A percentile compares a stretch with the other conserved stretches of the same genome.
Conservation (phyloP, 2,329 filamentous ascomycete species). For the Parastagonospora nodorum region DNA sequence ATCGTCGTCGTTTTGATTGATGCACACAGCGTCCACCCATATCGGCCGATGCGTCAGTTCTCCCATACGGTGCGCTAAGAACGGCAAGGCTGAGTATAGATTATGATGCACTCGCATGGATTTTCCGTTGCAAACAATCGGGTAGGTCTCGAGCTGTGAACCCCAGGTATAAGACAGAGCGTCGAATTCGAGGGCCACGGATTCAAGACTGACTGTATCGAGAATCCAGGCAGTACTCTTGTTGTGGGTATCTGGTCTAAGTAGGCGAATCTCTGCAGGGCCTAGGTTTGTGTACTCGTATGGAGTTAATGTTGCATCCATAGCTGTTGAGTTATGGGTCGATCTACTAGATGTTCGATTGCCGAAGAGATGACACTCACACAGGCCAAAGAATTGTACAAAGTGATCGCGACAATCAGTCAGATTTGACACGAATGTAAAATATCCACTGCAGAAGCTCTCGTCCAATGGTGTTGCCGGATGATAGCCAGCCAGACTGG, state of each 20-base stretch:
- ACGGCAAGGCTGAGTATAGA: slow-evolving; percentile 3
- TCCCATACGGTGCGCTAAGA: background rate
- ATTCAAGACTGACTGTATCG: background rate
- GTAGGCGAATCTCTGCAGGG: background rate
- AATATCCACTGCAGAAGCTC: no score
- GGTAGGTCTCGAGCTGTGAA: background rate
- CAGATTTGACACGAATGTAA: no score
- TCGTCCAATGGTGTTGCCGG: no score
- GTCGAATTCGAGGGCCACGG: background rate
- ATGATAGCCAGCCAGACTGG: no score
- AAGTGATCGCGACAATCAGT: no score
- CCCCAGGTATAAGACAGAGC: slow-evolving; percentile 4
- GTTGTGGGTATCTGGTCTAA: background rate
- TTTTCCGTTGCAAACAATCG: background rate
- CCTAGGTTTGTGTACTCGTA: background rate
- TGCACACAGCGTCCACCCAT: slow-evolving; percentile 5
- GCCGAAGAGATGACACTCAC: no score
- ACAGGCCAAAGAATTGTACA: no score
- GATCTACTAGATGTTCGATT: no score
- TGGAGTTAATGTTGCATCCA: background rate
- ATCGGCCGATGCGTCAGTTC: background rate
- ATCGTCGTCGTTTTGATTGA: background rate
- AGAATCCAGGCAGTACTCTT: background rate
- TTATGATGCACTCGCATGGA: slow-evolving; percentile 1
- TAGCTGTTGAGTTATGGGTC: no score